A percentile compares a stretch with the other conserved stretches of the same genome.
These are phyloP conservation scores for Skeletonema grethae DNA, from an alignment of 108 stramenopile genomes.

Conservation along the genomic window DNA sequence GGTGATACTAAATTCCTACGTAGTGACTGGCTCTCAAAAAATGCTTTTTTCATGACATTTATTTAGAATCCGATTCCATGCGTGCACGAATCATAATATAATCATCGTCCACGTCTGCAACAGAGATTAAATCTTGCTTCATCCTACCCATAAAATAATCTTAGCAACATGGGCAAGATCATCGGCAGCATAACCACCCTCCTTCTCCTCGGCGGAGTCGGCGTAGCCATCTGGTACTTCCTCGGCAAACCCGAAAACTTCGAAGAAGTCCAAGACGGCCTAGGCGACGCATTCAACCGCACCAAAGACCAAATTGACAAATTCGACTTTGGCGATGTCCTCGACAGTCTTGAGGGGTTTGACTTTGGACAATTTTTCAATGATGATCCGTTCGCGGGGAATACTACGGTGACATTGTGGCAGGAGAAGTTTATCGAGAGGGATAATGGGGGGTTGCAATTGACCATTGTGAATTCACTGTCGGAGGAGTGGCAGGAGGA, in stretches of 20 bases:
- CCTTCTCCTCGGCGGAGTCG: not conserved
- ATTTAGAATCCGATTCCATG: too few relatives aligned
- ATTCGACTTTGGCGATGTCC: slow-evolving; percentile 40
- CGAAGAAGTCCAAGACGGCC: not conserved
- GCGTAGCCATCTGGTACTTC: not conserved
- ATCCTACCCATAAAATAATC: too few relatives aligned
- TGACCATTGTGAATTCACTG: slow-evolving; percentile 60
- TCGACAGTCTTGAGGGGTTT: slow-evolving; percentile 22
- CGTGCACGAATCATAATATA: too few relatives aligned
- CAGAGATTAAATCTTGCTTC: too few relatives aligned
- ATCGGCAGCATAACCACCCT: not conserved
- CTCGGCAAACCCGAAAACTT: not conserved
- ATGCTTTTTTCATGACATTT: too few relatives aligned
- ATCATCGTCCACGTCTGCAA: too few relatives aligned
- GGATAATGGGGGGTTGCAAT: slow-evolving; percentile 56
- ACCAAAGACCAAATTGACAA: not conserved
- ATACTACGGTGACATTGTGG: slow-evolving; percentile 60
- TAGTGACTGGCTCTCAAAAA: too few relatives aligned
- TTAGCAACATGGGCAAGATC: not conserved
- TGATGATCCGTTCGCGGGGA: slow-evolving; percentile 55
- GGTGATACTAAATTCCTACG: too few relatives aligned
- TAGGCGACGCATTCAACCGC: not conserved
- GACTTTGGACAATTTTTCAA: slow-evolving; percentile 44
- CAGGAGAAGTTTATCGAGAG: slow-evolving; percentile 18
- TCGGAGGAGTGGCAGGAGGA: slow-evolving; percentile 64